Percentiles rank a stretch among this genome's conserved stretches.
Evolutionary conservation across 768 basidiomycete species (phyloP).

Genomic region (Hortiboletus flavorubellus): DNA sequence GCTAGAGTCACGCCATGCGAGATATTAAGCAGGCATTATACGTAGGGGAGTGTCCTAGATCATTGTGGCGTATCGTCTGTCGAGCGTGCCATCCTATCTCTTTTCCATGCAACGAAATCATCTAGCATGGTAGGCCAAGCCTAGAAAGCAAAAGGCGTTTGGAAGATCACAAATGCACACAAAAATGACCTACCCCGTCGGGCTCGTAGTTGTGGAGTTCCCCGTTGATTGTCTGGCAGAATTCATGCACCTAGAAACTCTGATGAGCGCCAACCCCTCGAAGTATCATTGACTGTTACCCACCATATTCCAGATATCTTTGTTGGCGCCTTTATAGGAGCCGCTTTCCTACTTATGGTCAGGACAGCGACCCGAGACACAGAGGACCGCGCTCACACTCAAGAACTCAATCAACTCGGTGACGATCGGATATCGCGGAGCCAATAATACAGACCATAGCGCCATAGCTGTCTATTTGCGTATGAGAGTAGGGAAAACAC

Average conservation of each 20-base stretch:
- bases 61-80: slow-evolving; percentile 3
- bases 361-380: not conserved
- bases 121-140: slow-evolving; percentile 84
- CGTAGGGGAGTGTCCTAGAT: slow-evolving; percentile 8
- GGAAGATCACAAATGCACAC: not conserved
- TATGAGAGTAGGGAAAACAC: not conserved
- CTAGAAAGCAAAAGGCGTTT: slow-evolving; percentile 33
- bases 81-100: slow-evolving; percentile 15
- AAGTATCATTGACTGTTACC: slow-evolving; percentile 13
- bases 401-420: slow-evolving; percentile 66
- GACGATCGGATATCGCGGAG: slow-evolving; percentile 64
- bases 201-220: slow-evolving; percentile 67
- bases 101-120: slow-evolving; percentile 73
- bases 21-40: slow-evolving; percentile 17
- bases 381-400: slow-evolving; percentile 39
- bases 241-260: slow-evolving; percentile 63
- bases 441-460: slow-evolving; percentile 72
- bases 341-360: slow-evolving; percentile 37
- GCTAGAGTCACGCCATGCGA: slow-evolving; percentile 9
- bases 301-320: slow-evolving; percentile 87
- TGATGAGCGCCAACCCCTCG: not conserved
- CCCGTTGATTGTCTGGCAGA: slow-evolving; percentile 59
- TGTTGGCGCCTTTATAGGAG: slow-evolving; percentile 74
- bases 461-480: slow-evolving; percentile 58
- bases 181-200: slow-evolving; percentile 58